A percentile compares a stretch with the other conserved stretches of the same genome.
Conservation (phyloP, 208 protist species). For the Vickermania ingenoplastis region DNA sequence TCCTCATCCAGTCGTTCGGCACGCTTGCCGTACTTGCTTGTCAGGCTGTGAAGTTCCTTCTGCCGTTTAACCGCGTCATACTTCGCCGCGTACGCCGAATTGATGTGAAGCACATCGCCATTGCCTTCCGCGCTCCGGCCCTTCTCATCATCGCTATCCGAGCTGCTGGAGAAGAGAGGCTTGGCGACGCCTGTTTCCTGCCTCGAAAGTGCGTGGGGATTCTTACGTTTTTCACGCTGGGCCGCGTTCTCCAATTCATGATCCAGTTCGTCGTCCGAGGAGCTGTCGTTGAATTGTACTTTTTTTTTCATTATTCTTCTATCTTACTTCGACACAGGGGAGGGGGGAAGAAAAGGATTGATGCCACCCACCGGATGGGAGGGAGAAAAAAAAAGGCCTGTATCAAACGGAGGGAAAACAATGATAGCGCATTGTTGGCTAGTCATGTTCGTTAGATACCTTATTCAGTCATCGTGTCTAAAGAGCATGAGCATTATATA, state of each 20-base stretch:
- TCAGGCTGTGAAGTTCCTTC: constrained; percentile 79
- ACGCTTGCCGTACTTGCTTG: constrained; percentile 70
- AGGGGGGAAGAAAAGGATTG: too few species aligned
- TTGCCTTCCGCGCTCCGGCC: constrained; percentile 7
- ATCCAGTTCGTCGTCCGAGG: constrained; percentile 16
- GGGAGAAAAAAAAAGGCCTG: too few species aligned
- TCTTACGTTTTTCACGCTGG: constrained; percentile 31
- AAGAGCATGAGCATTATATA: too few species aligned
- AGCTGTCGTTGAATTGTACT: background rate
- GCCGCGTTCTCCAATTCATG: constrained; percentile 39
- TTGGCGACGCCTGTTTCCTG: constrained; percentile 15
- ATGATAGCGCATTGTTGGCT: too few species aligned
- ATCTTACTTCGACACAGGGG: too few species aligned
- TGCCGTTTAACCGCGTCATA: constrained; percentile 86
- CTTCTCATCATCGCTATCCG: constrained; percentile 1
- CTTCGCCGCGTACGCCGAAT: constrained; percentile 65
- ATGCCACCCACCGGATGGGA: too few species aligned
- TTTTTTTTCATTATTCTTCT: background rate
- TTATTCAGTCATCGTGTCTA: too few species aligned
- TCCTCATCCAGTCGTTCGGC: constrained; percentile 27
- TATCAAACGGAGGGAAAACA: too few species aligned
- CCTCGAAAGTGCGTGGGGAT: constrained; percentile 39
- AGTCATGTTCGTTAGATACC: too few species aligned
- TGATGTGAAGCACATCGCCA: constrained; percentile 41
- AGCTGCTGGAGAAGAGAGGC: constrained; percentile 12